Conservation (phyloP, 768 basidiomycete species). For the Hysterangium stoloniferum region DNA sequence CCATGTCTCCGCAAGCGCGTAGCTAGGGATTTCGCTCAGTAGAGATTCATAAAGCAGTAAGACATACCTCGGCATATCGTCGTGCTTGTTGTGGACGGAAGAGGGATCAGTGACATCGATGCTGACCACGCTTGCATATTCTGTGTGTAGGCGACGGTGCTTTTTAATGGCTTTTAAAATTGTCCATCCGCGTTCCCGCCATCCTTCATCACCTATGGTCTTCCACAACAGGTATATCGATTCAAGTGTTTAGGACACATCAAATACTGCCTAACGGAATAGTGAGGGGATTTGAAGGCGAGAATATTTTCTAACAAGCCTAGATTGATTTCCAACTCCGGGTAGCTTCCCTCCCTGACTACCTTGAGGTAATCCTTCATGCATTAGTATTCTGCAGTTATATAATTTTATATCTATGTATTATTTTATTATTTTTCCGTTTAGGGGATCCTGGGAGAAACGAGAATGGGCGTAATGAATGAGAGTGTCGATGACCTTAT, state of each 20-base stretch:
- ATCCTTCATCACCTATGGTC: slow-evolving; percentile 16
- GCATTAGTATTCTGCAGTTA: no score
- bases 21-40: slow-evolving; percentile 2
- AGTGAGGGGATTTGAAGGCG: not conserved
- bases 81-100: slow-evolving; percentile 24
- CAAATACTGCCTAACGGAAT: not conserved
- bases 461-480: no score
- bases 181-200: slow-evolving; percentile 20
- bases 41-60: not conserved
- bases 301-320: not conserved
- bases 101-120: slow-evolving; percentile 10
- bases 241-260: slow-evolving; percentile 2
- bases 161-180: slow-evolving; percentile 18
- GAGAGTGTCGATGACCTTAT: no score
- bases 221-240: slow-evolving; percentile 18
- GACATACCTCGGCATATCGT: slow-evolving; percentile 68
- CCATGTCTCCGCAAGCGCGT: slow-evolving; percentile 17
- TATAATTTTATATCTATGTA: no score
- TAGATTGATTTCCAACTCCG: slow-evolving; percentile 4
- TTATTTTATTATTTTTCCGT: no score
- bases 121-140: slow-evolving; percentile 15
- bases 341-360: slow-evolving; percentile 13
- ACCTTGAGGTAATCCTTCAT: no score
- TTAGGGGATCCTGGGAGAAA: no score
- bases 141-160: slow-evolving; percentile 12